Evolutionary conservation across 2,329 filamentous ascomycete genomes (phyloP).

Genomic region (Proliferodiscus dingleyae): DNA sequence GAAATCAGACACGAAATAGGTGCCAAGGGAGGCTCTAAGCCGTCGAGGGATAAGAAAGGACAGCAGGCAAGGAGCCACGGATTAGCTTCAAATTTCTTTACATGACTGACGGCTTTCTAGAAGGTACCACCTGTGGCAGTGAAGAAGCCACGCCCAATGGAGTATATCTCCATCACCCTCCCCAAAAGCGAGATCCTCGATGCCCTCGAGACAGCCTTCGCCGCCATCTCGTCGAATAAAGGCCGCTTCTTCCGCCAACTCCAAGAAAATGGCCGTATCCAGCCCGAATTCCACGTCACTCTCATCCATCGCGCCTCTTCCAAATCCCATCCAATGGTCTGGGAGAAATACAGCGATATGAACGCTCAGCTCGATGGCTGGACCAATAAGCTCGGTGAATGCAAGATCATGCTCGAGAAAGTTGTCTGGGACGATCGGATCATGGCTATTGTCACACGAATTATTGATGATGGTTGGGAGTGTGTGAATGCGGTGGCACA

Average conservation of each 20-base stretch:
- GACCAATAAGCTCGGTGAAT: slow-evolving; percentile 56
- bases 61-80: slow-evolving; percentile 5
- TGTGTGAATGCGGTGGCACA: slow-evolving; percentile 78
- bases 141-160: slow-evolving; percentile 49
- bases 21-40: slow-evolving; percentile 32
- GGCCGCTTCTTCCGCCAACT: slow-evolving; percentile 72
- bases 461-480: slow-evolving; percentile 59
- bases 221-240: slow-evolving; percentile 43
- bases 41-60: slow-evolving; percentile 34
- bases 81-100: slow-evolving; percentile 19
- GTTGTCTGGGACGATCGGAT: slow-evolving; percentile 81
- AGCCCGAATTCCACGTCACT: slow-evolving; percentile 88
- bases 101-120: slow-evolving; percentile 1
- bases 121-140: slow-evolving; percentile 30
- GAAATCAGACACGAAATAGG: slow-evolving; percentile 72
- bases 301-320: slow-evolving; percentile 74
- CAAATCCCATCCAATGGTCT: slow-evolving; percentile 60
- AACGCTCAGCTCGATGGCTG: slow-evolving; percentile 40
- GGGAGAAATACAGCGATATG: slow-evolving; percentile 66
- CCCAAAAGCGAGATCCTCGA: slow-evolving; percentile 45
- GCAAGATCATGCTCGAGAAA: slow-evolving; percentile 59
- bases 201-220: slow-evolving; percentile 68
- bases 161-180: slow-evolving; percentile 61
- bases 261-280: slow-evolving; percentile 67
- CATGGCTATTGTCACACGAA: slow-evolving; percentile 85